Conservation (phyloP, 2,329 filamentous ascomycete species). For the Corniculantispora saksenae region DNA sequence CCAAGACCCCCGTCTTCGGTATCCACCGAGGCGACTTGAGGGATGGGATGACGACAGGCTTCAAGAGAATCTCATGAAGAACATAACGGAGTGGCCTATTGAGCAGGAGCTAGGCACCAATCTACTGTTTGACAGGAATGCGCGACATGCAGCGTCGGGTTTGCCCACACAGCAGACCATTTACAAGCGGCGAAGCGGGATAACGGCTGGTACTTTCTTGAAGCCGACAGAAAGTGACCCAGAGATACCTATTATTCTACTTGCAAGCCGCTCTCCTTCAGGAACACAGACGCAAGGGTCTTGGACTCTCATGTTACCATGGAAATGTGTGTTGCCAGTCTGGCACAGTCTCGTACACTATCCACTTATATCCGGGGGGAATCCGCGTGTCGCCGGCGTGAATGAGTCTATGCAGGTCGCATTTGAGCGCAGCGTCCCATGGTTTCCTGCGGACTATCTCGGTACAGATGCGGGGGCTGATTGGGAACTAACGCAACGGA, state of each 20-base stretch:
- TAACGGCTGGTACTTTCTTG: slow-evolving; percentile 63
- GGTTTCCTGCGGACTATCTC: slow-evolving; percentile 85
- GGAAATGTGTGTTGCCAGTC: slow-evolving; percentile 82
- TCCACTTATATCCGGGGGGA: slow-evolving; percentile 76
- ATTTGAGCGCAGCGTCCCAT: slow-evolving; percentile 76
- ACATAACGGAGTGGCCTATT: slow-evolving; percentile 67
- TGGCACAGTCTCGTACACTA: slow-evolving; percentile 88
- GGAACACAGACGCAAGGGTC: slow-evolving; percentile 60
- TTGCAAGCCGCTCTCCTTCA: slow-evolving; percentile 56
- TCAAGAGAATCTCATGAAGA: slow-evolving; percentile 52
- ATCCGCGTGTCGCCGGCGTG: slow-evolving; percentile 79
- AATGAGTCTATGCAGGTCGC: slow-evolving; percentile 76
- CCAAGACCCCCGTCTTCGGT: slow-evolving; percentile 76
- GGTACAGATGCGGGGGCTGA: slow-evolving; percentile 75
- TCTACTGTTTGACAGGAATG: slow-evolving; percentile 68
- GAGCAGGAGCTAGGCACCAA: slow-evolving; percentile 51
- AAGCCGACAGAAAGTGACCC: slow-evolving; percentile 63
- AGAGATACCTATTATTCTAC: slow-evolving; percentile 73
- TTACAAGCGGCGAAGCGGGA: slow-evolving; percentile 70
- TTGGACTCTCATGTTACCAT: slow-evolving; percentile 85
- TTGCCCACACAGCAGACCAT: slow-evolving; percentile 77
- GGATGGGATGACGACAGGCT: slow-evolving; percentile 40
- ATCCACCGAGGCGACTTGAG: slow-evolving; percentile 66
- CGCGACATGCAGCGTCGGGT: slow-evolving; percentile 64
- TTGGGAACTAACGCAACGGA: slow-evolving; percentile 72